A percentile compares a stretch with the other conserved stretches of the same genome.
Conservation (phyloP, 164 flowering plant genomes). For the Warburgia ugandensis region DNA sequence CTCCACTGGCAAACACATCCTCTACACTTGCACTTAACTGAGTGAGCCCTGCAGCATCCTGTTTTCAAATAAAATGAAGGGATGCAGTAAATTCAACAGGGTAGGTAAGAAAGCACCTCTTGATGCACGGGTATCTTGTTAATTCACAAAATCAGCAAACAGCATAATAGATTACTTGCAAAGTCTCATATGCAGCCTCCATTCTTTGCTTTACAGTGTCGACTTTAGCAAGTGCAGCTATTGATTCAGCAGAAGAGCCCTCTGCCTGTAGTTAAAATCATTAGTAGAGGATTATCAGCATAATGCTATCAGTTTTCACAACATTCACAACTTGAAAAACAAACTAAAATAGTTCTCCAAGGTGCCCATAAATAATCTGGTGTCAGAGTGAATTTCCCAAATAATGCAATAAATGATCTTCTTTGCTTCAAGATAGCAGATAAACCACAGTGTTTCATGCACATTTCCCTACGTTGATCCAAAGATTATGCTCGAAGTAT, state of each 20-base stretch:
- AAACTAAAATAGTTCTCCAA: no score
- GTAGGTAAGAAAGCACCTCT: no score
- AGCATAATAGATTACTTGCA: conserved; percentile 54
- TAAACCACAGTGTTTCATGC: no score
- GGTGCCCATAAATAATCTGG: no score
- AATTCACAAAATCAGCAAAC: conserved; percentile 4
- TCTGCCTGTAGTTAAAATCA: conserved; percentile 54
- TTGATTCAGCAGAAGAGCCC: conserved; percentile 94
- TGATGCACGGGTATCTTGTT: neutral
- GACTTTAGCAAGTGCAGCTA: conserved; percentile 89
- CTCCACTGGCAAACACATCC: conserved; percentile 99
- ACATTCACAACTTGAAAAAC: no score
- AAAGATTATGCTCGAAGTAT: no score
- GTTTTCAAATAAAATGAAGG: conserved; percentile 7
- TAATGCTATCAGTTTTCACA: no score
- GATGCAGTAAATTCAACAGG: neutral
- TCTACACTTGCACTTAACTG: conserved; percentile 95
- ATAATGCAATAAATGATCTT: no score
- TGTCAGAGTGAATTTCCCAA: no score
- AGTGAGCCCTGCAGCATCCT: conserved; percentile 99
- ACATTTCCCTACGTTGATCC: no score
- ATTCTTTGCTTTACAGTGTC: conserved; percentile 91
- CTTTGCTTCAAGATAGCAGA: no score
- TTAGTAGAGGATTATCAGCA: neutral
- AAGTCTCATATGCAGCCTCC: conserved; percentile 94